Evolutionary conservation across 164 flowering plant genomes (phyloP).

Genomic region (Nymphaea colorata): DNA sequence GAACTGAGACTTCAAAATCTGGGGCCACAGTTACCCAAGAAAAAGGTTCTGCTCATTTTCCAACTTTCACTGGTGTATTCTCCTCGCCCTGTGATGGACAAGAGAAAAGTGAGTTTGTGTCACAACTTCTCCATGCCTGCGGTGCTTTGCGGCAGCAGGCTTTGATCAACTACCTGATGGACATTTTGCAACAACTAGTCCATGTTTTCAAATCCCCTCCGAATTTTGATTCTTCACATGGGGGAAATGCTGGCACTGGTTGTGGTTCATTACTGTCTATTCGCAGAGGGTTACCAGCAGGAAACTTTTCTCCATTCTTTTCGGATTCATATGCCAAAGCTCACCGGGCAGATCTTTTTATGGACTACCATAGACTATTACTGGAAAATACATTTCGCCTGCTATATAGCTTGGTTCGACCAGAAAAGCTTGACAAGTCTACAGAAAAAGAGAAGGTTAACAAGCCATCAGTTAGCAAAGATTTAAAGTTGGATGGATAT

Average conservation of each 20-base stretch:
- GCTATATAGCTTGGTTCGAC: slow-evolving; percentile 82
- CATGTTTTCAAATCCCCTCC: slow-evolving; percentile 72
- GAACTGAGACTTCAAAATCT: slow-evolving; percentile 44
- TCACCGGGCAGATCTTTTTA: slow-evolving; percentile 75
- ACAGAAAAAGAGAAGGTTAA: slow-evolving; percentile 49
- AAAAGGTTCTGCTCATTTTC: slow-evolving; percentile 22
- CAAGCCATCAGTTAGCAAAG: slow-evolving; percentile 50
- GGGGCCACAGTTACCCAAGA: slow-evolving; percentile 50
- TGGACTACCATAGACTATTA: slow-evolving; percentile 79
- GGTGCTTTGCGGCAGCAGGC: slow-evolving; percentile 75
- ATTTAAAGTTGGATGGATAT: slow-evolving; percentile 92
- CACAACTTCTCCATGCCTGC: slow-evolving; percentile 81
- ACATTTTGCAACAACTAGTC: slow-evolving; percentile 78
- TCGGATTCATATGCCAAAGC: slow-evolving; percentile 97
- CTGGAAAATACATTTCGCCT: slow-evolving; percentile 87
- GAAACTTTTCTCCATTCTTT: slow-evolving; percentile 95
- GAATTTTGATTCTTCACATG: slow-evolving; percentile 39
- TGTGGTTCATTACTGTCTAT: slow-evolving; percentile 85
- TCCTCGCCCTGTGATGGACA: slow-evolving; percentile 32
- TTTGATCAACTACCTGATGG: slow-evolving; percentile 85
- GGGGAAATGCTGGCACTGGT: slow-evolving; percentile 50
- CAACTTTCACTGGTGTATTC: slow-evolving; percentile 5
- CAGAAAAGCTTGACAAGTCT: slow-evolving; percentile 89
- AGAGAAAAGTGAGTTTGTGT: slow-evolving; percentile 66
- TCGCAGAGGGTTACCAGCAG: slow-evolving; percentile 89